Conservation (phyloP, 2,329 filamentous ascomycete genomes). For the Hypoxylon sp. region DNA sequence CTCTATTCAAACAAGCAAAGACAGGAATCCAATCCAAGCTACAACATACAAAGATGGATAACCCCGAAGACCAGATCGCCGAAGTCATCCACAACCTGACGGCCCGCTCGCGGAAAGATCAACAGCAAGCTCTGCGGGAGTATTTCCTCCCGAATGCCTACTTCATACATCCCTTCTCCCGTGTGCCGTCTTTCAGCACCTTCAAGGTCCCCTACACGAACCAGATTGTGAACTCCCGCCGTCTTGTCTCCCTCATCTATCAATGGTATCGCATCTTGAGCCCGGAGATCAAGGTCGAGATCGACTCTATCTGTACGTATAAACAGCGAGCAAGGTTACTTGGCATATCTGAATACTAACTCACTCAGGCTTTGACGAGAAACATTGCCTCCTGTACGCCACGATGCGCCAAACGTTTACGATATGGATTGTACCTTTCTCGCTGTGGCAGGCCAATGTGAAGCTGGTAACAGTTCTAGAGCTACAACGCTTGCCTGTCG, state of each 20-base stretch:
- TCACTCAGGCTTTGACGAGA: slow-evolving; percentile 73
- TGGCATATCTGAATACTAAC: neutral
- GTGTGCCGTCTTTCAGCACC: slow-evolving; percentile 69
- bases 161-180: slow-evolving; percentile 84
- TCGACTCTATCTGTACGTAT: slow-evolving; percentile 69
- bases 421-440: slow-evolving; percentile 81
- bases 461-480: slow-evolving; percentile 76
- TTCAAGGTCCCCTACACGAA: slow-evolving; percentile 57
- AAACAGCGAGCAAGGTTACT: neutral
- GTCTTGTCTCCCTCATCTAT: slow-evolving; percentile 77
- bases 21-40: neutral
- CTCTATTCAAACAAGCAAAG: slow-evolving; percentile 2
- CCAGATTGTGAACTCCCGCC: slow-evolving; percentile 69
- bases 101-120: slow-evolving; percentile 74
- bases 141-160: slow-evolving; percentile 80
- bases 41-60: slow-evolving; percentile 42
- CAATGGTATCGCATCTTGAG: slow-evolving; percentile 88
- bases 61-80: slow-evolving; percentile 69
- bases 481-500: slow-evolving; percentile 63
- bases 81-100: slow-evolving; percentile 76
- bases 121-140: slow-evolving; percentile 73
- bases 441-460: slow-evolving; percentile 72
- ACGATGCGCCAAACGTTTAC: slow-evolving; percentile 80
- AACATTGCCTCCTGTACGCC: slow-evolving; percentile 77
- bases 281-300: slow-evolving; percentile 75